A percentile compares a stretch with the other conserved stretches of the same genome.
phyloP scores from a whole-genome alignment of 345 rosid species.

The Salix dunnii region DNA sequence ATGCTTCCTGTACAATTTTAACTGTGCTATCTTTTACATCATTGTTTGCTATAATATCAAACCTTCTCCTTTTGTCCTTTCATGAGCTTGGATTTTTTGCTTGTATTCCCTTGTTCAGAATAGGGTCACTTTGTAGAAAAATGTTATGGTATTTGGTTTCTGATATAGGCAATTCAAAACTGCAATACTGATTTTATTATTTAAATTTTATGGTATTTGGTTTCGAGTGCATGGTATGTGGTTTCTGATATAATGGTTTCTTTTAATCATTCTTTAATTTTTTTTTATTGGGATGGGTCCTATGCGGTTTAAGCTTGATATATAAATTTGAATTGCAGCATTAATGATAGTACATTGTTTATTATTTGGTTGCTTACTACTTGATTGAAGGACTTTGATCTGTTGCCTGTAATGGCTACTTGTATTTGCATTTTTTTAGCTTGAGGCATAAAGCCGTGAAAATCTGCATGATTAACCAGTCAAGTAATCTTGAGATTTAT shows the following conservation, averaged over 20 bases:
- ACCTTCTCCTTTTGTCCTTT: neutral
- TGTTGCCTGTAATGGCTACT: neutral
- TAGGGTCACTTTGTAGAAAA: neutral
- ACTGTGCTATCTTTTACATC: neutral
- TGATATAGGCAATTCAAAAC: neutral
- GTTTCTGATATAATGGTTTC: neutral
- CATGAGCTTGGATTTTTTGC: neutral
- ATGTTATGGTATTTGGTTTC: neutral
- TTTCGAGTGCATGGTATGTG: too few relatives aligned
- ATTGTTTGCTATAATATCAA: neutral
- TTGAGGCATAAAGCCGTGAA: neutral
- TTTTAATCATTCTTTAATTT: neutral
- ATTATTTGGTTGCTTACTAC: neutral
- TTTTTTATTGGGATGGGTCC: neutral
- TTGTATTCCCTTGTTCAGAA: neutral
- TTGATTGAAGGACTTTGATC: neutral
- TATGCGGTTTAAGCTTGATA: neutral
- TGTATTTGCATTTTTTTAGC: neutral
- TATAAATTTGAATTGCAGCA: neutral
- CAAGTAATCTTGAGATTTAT: neutral
- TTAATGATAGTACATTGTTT: neutral
- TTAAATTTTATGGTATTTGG: too few relatives aligned
- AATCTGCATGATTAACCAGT: neutral
- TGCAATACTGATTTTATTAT: neutral
- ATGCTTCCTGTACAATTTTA: neutral